Evolutionary conservation across 2,329 filamentous ascomycete species (phyloP).

Genomic region (Sclerotinia minor): DNA sequence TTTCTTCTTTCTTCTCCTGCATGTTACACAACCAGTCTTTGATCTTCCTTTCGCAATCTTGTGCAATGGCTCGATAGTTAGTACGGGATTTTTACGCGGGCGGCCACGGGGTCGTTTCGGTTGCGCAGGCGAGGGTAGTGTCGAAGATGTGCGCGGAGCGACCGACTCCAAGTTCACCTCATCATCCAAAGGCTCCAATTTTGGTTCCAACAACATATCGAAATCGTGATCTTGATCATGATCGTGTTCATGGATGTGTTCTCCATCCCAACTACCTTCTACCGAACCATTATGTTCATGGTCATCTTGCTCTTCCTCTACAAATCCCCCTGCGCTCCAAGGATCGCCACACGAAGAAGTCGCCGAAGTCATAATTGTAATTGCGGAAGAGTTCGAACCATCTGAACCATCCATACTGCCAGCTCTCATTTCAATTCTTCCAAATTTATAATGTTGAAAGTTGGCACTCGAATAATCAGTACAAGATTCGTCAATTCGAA

Average conservation of each 20-base stretch:
- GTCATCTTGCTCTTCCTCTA: slow-evolving; percentile 35
- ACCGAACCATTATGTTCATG: slow-evolving; percentile 9
- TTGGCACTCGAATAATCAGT: background rate
- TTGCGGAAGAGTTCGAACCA: slow-evolving; percentile 34
- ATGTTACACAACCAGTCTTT: slow-evolving; percentile 69
- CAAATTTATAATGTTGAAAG: slow-evolving; percentile 16
- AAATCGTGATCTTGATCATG: slow-evolving; percentile 45
- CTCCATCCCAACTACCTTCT: slow-evolving; percentile 11
- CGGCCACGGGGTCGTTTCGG: slow-evolving; percentile 72
- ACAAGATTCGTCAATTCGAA: slow-evolving; percentile 9
- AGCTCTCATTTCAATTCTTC: slow-evolving; percentile 16
- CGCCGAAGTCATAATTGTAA: slow-evolving; percentile 38
- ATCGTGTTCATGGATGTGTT: background rate
- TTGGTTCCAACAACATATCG: slow-evolving; percentile 49
- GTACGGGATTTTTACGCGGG: slow-evolving; percentile 72
- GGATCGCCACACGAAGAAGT: slow-evolving; percentile 36
- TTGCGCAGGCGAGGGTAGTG: slow-evolving; percentile 25
- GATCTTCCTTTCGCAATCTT: slow-evolving; percentile 77
- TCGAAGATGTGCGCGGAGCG: slow-evolving; percentile 35
- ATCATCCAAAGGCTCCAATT: slow-evolving; percentile 54
- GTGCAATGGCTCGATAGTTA: slow-evolving; percentile 55
- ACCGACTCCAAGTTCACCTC: slow-evolving; percentile 58
- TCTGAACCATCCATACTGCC: slow-evolving; percentile 39
- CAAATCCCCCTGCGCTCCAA: slow-evolving; percentile 35
- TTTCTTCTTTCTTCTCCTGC: slow-evolving; percentile 70